Base-by-base conservation (phyloP, 2,329 filamentous ascomycete species). In the Aureobasidium musti region DNA sequence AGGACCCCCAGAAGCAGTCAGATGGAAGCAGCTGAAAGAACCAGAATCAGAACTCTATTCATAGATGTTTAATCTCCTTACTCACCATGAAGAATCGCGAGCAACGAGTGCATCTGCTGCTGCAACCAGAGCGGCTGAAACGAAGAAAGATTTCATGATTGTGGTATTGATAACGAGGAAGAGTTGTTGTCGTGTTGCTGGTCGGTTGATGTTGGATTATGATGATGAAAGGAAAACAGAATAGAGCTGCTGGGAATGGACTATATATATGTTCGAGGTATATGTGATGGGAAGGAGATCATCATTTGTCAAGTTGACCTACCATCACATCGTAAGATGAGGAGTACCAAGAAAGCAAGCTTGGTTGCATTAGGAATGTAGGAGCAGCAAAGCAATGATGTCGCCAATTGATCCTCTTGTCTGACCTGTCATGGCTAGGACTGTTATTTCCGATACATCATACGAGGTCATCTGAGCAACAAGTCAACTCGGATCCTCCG, bases 1-100 rank as follows among this genome's bases (percentile, higher is more conserved):
- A 21, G 78, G 75, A 66, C 77, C 79, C 21, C 83, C 83, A 43
- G 78, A 78, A 41, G 83, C 82, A 5, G 77, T 80, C 41, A 88
- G 72, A 67, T 81, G 77, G 75, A 88, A 87, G 69, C 81, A 82
- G 72, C 85, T 72, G 47, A 26, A 17, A 23, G 2, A 17, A 13
- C 14, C 17, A 14, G 35, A 45, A 23, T 66, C 8, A 66, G 63
- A 21, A n/a, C 13, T 6, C n/a, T 35, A 26, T 30, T 33, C 23
- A 28, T 54, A 11, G 19, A 49, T 14, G 1, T 19, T 7, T 37
- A 5, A 17, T 14, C 14, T 17, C 17, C 2, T n/a, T 26, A 54
- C 63, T 45, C 45, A 68, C 67, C 67, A 85, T 54, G 73, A 76
- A 45, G 74, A 74, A 57, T 72, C 70, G 54, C 79, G 74, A 67